Evolutionary conservation across 2,329 filamentous ascomycete genomes (phyloP).

Genomic region (Talaromyces amestolkiae): DNA sequence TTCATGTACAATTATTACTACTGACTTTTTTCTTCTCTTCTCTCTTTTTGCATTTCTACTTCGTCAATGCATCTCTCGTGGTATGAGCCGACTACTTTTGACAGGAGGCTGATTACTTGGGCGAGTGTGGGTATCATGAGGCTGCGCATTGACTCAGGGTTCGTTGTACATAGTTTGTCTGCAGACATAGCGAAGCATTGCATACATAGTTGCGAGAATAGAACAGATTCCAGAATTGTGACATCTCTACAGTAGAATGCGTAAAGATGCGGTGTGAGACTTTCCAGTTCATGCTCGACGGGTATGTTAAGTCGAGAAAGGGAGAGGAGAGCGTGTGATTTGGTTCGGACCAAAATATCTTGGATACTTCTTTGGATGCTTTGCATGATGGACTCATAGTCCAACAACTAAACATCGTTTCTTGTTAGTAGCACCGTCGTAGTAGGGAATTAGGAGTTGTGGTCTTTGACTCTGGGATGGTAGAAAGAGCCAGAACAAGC

Average conservation of each 20-base stretch:
- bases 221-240: background rate
- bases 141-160: background rate
- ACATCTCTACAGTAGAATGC: background rate
- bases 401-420: background rate
- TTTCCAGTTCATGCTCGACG: background rate
- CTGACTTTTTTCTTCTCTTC: background rate
- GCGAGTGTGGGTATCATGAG: background rate
- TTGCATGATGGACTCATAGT: background rate
- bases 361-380: background rate
- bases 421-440: background rate
- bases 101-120: background rate
- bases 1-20: slow-evolving; percentile 4
- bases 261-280: background rate
- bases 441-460: background rate
- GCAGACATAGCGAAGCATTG: background rate
- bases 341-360: background rate
- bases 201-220: background rate
- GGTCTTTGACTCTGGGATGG: background rate
- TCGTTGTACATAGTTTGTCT: background rate
- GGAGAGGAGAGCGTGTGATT: no score
- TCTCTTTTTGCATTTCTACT: background rate
- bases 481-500: background rate
- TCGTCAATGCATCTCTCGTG: background rate
- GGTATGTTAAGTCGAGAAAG: background rate
- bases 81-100: background rate